A percentile compares a stretch with the other conserved stretches of the same genome.
phyloP scores from a whole-genome alignment of 805 yeast genomes.

The Pichia thaimueangensis region DNA sequence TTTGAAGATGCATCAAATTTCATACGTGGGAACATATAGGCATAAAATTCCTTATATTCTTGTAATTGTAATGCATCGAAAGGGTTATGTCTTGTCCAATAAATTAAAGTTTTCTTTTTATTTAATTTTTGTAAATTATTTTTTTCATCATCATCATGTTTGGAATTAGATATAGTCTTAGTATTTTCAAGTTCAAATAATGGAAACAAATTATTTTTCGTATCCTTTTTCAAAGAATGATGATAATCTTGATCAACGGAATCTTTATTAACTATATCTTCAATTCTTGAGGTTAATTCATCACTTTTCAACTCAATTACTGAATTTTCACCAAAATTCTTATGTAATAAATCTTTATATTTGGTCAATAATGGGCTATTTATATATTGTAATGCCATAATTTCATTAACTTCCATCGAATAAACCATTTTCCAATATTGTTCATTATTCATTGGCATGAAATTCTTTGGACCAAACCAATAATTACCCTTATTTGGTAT shows the following conservation, averaged over 20 bases:
- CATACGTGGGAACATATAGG: constrained; percentile 13
- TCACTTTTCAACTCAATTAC: neutral
- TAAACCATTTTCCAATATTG: constrained; percentile 23
- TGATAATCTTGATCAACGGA: neutral
- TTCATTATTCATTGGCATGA: constrained; percentile 38
- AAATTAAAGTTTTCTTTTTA: constrained; percentile 6
- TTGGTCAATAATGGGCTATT: constrained; percentile 13
- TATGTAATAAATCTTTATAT: constrained; percentile 5
- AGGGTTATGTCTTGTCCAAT: constrained; percentile 15
- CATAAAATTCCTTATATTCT: constrained; percentile 14
- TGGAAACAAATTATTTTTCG: constrained; percentile 1
- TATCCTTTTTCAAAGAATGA: neutral
- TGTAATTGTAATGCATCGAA: constrained; percentile 15
- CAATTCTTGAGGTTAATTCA: constrained; percentile 10
- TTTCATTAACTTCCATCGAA: constrained; percentile 16
- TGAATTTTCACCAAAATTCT: constrained; percentile 5
- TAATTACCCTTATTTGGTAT: constrained; percentile 28
- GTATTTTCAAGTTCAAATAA: constrained; percentile 1
- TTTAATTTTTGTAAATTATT: neutral
- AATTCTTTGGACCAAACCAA: constrained; percentile 47
- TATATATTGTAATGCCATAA: constrained; percentile 18
- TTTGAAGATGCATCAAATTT: neutral
- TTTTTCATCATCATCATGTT: too few relatives aligned
- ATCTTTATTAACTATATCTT: constrained; percentile 10
- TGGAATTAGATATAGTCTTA: too few relatives aligned